Conservation (phyloP, 2,329 filamentous ascomycete genomes). For the Byssochlamys sp. region DNA sequence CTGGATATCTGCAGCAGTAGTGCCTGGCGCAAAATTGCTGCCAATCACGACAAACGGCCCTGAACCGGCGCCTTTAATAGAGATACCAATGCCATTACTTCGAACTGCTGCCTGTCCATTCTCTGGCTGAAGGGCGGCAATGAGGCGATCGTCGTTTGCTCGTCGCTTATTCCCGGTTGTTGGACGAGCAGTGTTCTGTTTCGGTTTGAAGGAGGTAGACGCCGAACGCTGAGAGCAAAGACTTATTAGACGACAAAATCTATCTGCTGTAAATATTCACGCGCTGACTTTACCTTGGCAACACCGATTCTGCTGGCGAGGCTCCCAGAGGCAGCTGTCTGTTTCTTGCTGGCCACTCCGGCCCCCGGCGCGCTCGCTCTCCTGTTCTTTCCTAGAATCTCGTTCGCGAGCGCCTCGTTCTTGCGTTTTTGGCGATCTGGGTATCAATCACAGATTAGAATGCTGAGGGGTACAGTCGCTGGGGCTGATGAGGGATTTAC, state of each 20-base stretch:
- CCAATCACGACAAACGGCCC: conserved; percentile 51
- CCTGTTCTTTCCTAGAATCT: conserved; percentile 49
- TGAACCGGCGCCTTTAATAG: conserved; percentile 45
- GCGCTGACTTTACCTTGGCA: conserved; percentile 40
- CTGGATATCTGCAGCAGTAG: conserved; percentile 56
- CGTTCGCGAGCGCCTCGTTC: conserved; percentile 48
- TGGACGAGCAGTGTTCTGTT: conserved; percentile 23
- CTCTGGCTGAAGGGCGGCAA: conserved; percentile 20
- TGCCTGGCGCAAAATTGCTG: conserved; percentile 57
- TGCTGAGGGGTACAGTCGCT: background rate
- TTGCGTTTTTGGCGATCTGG: conserved; percentile 46
- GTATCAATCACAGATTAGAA: conserved; percentile 5
- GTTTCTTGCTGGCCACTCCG: conserved; percentile 29
- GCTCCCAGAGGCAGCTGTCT: conserved; percentile 36
- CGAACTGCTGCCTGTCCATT: conserved; percentile 22
- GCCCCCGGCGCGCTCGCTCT: conserved; percentile 39
- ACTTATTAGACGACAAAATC: background rate
- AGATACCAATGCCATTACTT: conserved; percentile 34
- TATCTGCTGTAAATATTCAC: background rate
- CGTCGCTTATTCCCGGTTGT: conserved; percentile 24
- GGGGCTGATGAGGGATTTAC: conserved; percentile 23
- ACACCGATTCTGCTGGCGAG: conserved; percentile 53
- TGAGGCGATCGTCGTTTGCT: conserved; percentile 24
- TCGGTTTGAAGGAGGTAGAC: conserved; percentile 30
- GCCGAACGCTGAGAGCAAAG: conserved; percentile 26